These are phyloP conservation scores for Wickerhamiella cacticola DNA, from an alignment of 805 yeast genomes.

Conservation along the genomic window DNA sequence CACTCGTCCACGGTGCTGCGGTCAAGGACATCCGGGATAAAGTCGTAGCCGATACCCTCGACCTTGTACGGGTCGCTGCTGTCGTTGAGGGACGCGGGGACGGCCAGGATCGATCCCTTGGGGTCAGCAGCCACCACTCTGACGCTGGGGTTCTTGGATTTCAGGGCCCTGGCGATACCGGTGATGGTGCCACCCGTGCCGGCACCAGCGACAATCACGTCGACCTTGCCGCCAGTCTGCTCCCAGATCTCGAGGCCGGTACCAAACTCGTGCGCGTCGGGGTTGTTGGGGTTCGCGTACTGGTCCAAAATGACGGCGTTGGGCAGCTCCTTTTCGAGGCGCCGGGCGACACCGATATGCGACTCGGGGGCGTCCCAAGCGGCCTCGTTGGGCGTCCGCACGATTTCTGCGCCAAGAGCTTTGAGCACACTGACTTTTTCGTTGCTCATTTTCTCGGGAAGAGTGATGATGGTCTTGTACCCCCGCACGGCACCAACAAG, in stretches of 20 bases:
- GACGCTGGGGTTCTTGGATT: slow-evolving; percentile 53
- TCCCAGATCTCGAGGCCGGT: slow-evolving; percentile 80
- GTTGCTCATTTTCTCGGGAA: slow-evolving; percentile 87
- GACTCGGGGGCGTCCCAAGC: slow-evolving; percentile 90
- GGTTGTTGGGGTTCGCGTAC: slow-evolving; percentile 66
- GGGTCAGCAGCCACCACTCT: slow-evolving; percentile 75
- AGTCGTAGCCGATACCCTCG: slow-evolving; percentile 87
- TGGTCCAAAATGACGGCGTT: slow-evolving; percentile 77
- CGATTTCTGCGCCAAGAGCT: slow-evolving; percentile 82
- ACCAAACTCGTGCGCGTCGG: slow-evolving; percentile 71
- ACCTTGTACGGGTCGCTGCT: slow-evolving; percentile 55
- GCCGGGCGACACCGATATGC: slow-evolving; percentile 77
- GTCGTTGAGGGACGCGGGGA: slow-evolving; percentile 58
- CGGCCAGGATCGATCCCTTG: slow-evolving; percentile 71
- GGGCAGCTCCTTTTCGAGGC: slow-evolving; percentile 70
- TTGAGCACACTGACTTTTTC: slow-evolving; percentile 79
- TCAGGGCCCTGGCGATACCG: slow-evolving; percentile 67
- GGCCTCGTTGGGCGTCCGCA: slow-evolving; percentile 84
- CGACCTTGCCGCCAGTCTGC: slow-evolving; percentile 59
- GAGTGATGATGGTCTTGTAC: slow-evolving; percentile 72
- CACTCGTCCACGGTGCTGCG: slow-evolving; percentile 57
- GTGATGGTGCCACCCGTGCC: slow-evolving; percentile 90
- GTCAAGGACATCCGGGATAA: slow-evolving; percentile 68
- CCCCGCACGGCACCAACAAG: slow-evolving; percentile 79
- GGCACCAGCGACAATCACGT: slow-evolving; percentile 77